Conservation (phyloP, 225 moss, liverwort and hornwort species). For the Lunularia cruciata region DNA sequence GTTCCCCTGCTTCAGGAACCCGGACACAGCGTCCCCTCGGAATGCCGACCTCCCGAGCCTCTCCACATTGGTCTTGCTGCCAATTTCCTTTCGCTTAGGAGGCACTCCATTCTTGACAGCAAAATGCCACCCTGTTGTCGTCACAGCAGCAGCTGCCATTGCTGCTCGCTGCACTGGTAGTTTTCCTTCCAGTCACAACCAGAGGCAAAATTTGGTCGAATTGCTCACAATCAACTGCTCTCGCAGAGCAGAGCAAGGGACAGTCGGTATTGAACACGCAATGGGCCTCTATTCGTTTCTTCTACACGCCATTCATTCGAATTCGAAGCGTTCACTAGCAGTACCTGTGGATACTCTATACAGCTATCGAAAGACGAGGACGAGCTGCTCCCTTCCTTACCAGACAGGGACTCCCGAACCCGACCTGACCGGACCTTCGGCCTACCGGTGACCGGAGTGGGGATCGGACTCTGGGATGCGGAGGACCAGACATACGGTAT, state of each 20-base stretch:
- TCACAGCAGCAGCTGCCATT: constrained; percentile 15
- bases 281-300: neutral
- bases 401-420: neutral
- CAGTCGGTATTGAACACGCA: neutral
- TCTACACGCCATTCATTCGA: constrained; percentile 5
- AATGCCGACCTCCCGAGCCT: constrained; percentile 21
- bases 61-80: no score
- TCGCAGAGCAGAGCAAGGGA: neutral
- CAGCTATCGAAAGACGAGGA: no score
- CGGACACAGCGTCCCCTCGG: constrained; percentile 25
- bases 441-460: neutral
- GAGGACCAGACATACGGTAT: constrained; percentile 19
- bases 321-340: neutral
- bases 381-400: neutral
- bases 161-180: constrained; percentile 5
- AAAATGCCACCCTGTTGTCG: constrained; percentile 18
- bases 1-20: constrained; percentile 26
- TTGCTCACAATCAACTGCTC: neutral
- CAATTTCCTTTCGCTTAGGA: neutral
- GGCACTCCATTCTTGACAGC: neutral
- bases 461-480: constrained; percentile 2
- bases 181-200: no score
- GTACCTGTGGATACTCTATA: neutral
- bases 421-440: neutral
- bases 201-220: no score